Evolutionary conservation across 768 basidiomycete genomes (phyloP), one percentile per base, ranked within the genome.

Genomic region (Polyporus arcularius): DNA sequence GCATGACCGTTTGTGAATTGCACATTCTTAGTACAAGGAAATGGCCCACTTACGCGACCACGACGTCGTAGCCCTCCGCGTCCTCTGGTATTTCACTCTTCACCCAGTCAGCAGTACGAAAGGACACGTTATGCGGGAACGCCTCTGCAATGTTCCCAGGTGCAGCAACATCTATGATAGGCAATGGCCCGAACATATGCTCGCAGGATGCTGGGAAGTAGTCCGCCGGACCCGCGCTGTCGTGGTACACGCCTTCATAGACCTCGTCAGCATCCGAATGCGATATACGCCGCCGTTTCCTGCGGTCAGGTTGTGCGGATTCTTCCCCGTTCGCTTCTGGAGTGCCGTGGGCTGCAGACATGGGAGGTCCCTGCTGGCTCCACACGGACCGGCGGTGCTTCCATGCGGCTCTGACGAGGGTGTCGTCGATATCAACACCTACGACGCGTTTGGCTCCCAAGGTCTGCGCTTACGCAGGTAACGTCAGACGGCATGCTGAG

Each of bases 341-440:
- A 11, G 35, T 35, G 35, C 35, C 11, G 35, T 35, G 46, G 11
- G 9, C 18, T 8, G 46, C 12, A 7, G 46, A 26, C 2, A 26
- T 48, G 64, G 21, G 57, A 0, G 85, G 85, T 9, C 72, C 76
- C 62, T 90, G 88, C 49, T 81, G 73, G 41, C 88, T 90, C 92
- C 91, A 93, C 1, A 87, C 81, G 0, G 81, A 76, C 51, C 87
- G 80, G 54, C 90, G 76, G 52, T 87, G 79, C 57, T 85, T 82
- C 90, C 91, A 92, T 7, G 94, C 94, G 4, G 77, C 80, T 35
- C 85, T 79, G n/a, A 94, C 78, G 50, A 96, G 80, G 9, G 80
- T 79, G 41, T 85, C 81, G 69, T 95, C 94, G 47, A 96, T 90
- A 70, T 96, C 94, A 0, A 96, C 91, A 1, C 93, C 94, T 14